phyloP scores from a whole-genome alignment of 306 rosid species.

The Prunus fruticosa region DNA sequence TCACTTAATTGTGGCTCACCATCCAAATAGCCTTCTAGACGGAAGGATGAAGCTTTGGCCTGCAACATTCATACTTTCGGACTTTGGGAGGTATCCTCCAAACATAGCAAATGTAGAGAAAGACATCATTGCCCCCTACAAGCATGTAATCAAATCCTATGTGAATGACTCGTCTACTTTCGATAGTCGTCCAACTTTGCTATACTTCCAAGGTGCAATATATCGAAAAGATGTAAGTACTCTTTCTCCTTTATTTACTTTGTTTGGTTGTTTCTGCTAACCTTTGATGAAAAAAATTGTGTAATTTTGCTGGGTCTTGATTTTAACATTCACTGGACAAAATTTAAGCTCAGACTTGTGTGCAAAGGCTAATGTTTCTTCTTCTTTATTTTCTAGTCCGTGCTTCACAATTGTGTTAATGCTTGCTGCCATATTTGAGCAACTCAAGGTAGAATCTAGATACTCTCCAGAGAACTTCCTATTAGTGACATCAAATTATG shows the following conservation, averaged over 20 bases:
- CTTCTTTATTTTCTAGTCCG: not conserved
- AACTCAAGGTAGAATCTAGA: not conserved
- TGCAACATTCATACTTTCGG: slow-evolving; percentile 67
- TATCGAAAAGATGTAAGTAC: slow-evolving; percentile 74
- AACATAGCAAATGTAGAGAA: slow-evolving; percentile 72
- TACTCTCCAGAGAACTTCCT: not conserved
- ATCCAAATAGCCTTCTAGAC: slow-evolving; percentile 79
- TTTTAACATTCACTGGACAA: not conserved
- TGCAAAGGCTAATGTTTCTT: not conserved
- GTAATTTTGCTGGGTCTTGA: slow-evolving; percentile 1
- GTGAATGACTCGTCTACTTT: slow-evolving; percentile 52
- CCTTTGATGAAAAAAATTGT: not conserved
- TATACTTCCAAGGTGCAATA: slow-evolving; percentile 86
- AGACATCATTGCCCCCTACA: slow-evolving; percentile 83
- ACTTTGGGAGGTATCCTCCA: slow-evolving; percentile 86
- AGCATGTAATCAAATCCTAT: slow-evolving; percentile 51
- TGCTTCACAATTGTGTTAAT: not conserved
- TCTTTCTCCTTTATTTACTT: slow-evolving; percentile 12
- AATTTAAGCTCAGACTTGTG: not conserved
- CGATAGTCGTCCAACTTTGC: slow-evolving; percentile 56
- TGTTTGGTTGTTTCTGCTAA: slow-evolving; percentile 18
- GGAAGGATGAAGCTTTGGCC: slow-evolving; percentile 71
- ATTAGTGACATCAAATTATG: not conserved
- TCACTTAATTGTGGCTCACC: slow-evolving; percentile 80
- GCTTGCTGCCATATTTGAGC: not conserved